phyloP scores from a whole-genome alignment of 176 grass and related monocot species.

The Zoysia pacifica region DNA sequence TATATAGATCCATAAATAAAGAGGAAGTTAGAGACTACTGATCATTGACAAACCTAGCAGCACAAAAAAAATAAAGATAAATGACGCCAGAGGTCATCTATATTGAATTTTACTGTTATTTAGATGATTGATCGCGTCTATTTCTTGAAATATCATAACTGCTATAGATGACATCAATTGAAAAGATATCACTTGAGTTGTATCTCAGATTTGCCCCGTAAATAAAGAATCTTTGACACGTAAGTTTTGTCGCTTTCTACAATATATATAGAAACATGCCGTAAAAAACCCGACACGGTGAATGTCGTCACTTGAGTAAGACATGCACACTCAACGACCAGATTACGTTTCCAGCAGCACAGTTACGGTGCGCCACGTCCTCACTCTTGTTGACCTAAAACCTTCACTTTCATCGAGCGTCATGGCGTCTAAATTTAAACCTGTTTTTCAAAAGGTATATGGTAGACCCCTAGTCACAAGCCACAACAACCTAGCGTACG shows the following conservation, averaged over 20 bases:
- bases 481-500: constrained; percentile 44
- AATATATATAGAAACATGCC: background rate
- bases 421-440: constrained; percentile 31
- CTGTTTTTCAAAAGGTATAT: constrained; percentile 41
- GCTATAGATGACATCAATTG: background rate
- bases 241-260: background rate
- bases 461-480: constrained; percentile 24
- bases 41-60: background rate
- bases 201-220: background rate
- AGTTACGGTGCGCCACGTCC: background rate
- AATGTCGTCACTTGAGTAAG: constrained; percentile 19
- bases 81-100: background rate
- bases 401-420: constrained; percentile 38
- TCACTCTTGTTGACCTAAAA: constrained; percentile 14
- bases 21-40: background rate
- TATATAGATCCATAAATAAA: background rate
- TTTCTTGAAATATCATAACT: background rate
- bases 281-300: background rate
- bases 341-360: background rate
- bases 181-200: background rate
- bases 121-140: background rate
- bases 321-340: background rate
- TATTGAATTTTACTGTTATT: background rate
- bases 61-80: background rate
- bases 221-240: background rate